Base-by-base conservation (phyloP, 2,329 filamentous ascomycete species). In the Venturia oleaginea region DNA sequence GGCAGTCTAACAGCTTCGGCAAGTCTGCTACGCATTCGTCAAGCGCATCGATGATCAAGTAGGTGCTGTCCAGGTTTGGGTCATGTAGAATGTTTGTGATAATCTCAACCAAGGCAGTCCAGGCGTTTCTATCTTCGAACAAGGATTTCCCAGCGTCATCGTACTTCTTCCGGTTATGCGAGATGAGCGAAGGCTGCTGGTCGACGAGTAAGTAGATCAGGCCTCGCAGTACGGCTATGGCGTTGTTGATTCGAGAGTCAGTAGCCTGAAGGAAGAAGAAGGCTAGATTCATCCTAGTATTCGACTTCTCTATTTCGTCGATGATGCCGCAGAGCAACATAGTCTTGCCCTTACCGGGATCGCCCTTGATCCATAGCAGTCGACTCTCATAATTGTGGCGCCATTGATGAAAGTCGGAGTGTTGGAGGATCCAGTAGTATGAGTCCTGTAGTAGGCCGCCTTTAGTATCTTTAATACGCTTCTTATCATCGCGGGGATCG, bases 1-100 rank as follows among this genome's bases (percentile, higher is more conserved):
- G 62, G 32, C 38, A 61, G 55, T 61, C 55, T 11, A 65, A 42
- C 42, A 62, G 42, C 43, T 71, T 59, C 0, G 59, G 8, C 22
- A 68, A 65, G 38, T 68, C n/a, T n/a, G n/a, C n/a, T n/a, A n/a
- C n/a, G n/a, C n/a, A n/a, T n/a, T n/a, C n/a, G n/a, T n/a, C n/a
- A 0, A 82, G 75, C 0, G 78, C 80, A 68, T 82, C 79, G 54
- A 83, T 69, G 17, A 81, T 66, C 4, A 83, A 62, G 66, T 72
- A 72, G 0, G 70, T 71, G 0, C 17, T 66, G 0, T 68, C 17
- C 2, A 76, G 62, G 6, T 15, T 68, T 2, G 66, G 64, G 54
- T 80, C 76, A 13, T 71, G 19, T 1, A 83, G 65, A 15, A 83
- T 78, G 4, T 68, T 66, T 0, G 19, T 66, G 0, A 83, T 72